Conservation (phyloP, 2,329 filamentous ascomycete genomes). For the Diplodia intermedia region DNA sequence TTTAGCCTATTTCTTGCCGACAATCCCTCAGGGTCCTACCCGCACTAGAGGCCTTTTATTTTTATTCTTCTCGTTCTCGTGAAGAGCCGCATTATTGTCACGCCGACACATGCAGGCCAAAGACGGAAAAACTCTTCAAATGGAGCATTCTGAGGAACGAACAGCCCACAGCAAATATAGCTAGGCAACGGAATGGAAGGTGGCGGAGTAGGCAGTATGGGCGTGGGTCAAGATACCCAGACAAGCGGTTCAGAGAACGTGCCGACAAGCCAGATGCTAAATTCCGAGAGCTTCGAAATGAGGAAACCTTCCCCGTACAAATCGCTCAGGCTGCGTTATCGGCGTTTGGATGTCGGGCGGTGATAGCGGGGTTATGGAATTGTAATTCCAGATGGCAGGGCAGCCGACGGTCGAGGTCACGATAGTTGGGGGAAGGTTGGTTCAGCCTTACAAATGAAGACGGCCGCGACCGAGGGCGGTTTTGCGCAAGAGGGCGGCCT, state of each 20-base stretch:
- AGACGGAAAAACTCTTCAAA: neutral
- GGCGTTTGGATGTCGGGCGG: conserved; percentile 17
- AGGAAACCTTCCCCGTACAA: conserved; percentile 7
- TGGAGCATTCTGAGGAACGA: neutral
- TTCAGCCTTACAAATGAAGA: conserved; percentile 22
- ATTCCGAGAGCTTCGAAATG: conserved; percentile 1
- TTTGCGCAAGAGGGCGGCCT: conserved; percentile 18
- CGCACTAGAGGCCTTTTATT: neutral
- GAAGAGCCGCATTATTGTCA: conserved; percentile 4
- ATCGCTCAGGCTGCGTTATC: neutral
- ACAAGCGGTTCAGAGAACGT: neutral
- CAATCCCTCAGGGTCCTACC: conserved; percentile 7
- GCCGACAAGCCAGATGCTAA: neutral
- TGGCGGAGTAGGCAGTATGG: too few species aligned
- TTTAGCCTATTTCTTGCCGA: conserved; percentile 27
- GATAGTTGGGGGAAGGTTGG: neutral
- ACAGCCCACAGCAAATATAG: neutral
- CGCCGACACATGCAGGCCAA: neutral
- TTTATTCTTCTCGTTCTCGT: neutral
- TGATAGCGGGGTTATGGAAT: conserved; percentile 27
- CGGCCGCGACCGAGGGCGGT: conserved; percentile 3
- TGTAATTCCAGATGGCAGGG: conserved; percentile 1
- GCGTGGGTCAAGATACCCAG: neutral
- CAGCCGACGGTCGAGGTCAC: conserved; percentile 4
- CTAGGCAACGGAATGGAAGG: neutral